Conservation (phyloP, 441 rosid species). For the Adansonia madagascariensis region DNA sequence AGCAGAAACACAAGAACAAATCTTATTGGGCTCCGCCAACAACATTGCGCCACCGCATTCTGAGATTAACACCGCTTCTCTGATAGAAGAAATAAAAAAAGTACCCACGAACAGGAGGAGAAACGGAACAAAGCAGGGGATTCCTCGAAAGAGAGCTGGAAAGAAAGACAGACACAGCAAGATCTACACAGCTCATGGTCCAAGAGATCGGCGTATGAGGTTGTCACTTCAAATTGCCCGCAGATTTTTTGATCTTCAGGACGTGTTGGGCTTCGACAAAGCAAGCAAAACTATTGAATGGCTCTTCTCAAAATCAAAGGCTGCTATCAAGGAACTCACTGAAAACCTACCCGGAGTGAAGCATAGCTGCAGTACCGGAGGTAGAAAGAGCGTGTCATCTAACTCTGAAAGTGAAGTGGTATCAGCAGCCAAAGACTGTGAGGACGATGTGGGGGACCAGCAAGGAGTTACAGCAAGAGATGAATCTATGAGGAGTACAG, state of each 20-base stretch:
- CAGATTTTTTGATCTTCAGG: constrained; percentile 63
- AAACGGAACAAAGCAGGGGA: constrained; percentile 27
- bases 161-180: constrained; percentile 59
- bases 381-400: constrained; percentile 29
- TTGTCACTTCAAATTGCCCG: constrained; percentile 60
- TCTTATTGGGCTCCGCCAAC: constrained; percentile 20
- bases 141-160: constrained; percentile 40
- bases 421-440: constrained; percentile 26
- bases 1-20: not conserved
- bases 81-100: constrained; percentile 23
- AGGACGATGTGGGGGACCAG: constrained; percentile 22
- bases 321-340: constrained; percentile 48
- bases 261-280: constrained; percentile 62
- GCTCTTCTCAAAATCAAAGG: constrained; percentile 57
- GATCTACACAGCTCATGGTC: constrained; percentile 66
- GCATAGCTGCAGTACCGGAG: constrained; percentile 25
- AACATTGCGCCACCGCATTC: constrained; percentile 8
- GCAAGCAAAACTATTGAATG: constrained; percentile 68
- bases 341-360: constrained; percentile 34
- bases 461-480: constrained; percentile 9
- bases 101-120: constrained; percentile 34
- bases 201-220: constrained; percentile 61
- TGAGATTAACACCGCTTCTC: constrained; percentile 27
- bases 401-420: constrained; percentile 48
- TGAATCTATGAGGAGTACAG: constrained; percentile 21